Evolutionary conservation across 805 yeast species (phyloP).

Genomic region (Wickerhamomyces mucosus): DNA sequence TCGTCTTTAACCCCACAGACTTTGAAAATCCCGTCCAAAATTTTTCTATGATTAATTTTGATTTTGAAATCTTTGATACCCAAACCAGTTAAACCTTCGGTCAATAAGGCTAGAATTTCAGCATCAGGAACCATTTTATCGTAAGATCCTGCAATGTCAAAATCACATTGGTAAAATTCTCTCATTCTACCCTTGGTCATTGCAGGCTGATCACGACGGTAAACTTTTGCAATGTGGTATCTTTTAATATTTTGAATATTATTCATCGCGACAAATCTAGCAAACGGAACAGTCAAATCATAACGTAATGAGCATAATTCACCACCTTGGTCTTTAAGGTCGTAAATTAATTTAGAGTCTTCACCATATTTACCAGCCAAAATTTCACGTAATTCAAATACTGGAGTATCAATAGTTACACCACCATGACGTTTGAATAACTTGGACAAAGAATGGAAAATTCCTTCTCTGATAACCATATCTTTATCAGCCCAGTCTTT

Average conservation of each 20-base stretch:
- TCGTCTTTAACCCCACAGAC: constrained; percentile 92
- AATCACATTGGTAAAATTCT: constrained; percentile 98
- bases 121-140: constrained; percentile 97
- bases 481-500: constrained; percentile 98
- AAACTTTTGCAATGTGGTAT: constrained; percentile 95
- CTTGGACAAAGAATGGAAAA: constrained; percentile 61
- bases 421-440: constrained; percentile 95
- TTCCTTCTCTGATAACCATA: constrained; percentile 88
- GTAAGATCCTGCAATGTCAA: constrained; percentile 89
- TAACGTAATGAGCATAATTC: constrained; percentile 92
- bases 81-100: constrained; percentile 74
- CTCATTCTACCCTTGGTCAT: constrained; percentile 99
- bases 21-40: constrained; percentile 90
- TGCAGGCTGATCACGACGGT: constrained; percentile 99
- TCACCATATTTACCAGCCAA: constrained; percentile 97
- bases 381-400: constrained; percentile 91
- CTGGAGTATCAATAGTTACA: constrained; percentile 97
- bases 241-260: constrained; percentile 84
- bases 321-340: constrained; percentile 98
- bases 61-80: constrained; percentile 87
- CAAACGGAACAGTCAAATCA: constrained; percentile 97
- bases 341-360: constrained; percentile 92
- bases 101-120: constrained; percentile 71
- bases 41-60: constrained; percentile 91
- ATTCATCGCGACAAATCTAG: constrained; percentile 94